Base-by-base conservation (phyloP, 345 rosid species). In the Syzygium grande region DNA sequence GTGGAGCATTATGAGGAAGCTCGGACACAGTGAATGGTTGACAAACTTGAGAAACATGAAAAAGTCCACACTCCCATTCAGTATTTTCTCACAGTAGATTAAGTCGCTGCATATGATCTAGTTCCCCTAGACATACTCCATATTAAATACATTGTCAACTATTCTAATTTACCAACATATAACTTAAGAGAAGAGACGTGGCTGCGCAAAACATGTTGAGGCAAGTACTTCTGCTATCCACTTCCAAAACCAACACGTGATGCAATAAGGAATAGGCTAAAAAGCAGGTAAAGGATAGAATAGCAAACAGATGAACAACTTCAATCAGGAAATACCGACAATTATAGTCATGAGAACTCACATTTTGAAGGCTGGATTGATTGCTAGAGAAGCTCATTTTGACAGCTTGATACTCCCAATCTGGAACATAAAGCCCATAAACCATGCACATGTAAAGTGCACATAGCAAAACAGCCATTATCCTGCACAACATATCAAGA, bases 401-500 rank as follows among this genome's bases (percentile, higher is more conserved):
- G 43, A 89, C 87, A 84, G 90, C 90, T 88, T 92, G 93, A 88
- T 90, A 94, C 88, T 89, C 90, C 96, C 95, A 94, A 89, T 92
- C 87, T 85, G 96, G 95, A 91, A 93, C 92, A 91, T 87, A 90
- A 85, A 94, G 93, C 86, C 94, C 94, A 89, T 94, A 92, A 49
- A 92, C 86, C 90, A 92, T 87, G 89, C 91, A 88, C 89, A 91
- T 89, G 86, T 94, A 93, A 83, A 90, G 21, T 51, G 89, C 84
- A 88, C 94, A 90, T 63, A 93, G 78, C 3, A 90, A 84, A 61
- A 89, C 55, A 87, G 92, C 89, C 89, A 89, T 84, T 86, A 91
- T 86, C 96, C 96, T 94, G 91, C 92, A 91, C 52, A 89, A 63
- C 19, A 90, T 54, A 89, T 58, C 21, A 89, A 90, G 87, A 73